phyloP scores from a whole-genome alignment of 805 yeast genomes.

The Tetrapisispora arboricola region DNA sequence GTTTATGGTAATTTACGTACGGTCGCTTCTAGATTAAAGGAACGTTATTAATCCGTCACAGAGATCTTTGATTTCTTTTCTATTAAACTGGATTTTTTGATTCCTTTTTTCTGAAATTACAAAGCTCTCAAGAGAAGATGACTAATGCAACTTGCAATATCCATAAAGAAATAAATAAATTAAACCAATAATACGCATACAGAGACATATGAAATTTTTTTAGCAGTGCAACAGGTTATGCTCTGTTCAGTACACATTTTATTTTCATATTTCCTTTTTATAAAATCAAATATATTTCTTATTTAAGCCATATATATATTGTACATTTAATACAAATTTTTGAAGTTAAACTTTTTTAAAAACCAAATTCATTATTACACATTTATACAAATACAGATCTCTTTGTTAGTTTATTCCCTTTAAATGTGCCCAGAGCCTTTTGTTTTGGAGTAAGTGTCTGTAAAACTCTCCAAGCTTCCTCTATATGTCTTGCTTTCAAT shows the following conservation, averaged over 20 bases:
- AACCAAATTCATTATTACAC: neutral
- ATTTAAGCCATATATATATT: neutral
- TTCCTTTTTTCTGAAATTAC: no score
- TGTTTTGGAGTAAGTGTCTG: conserved; percentile 50
- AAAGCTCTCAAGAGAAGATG: no score
- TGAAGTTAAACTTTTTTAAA: neutral
- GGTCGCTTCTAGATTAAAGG: conserved; percentile 94
- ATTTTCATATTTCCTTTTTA: neutral
- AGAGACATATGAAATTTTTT: neutral
- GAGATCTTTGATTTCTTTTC: no score
- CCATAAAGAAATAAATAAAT: no score
- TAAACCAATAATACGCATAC: neutral
- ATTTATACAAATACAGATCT: conserved; percentile 17
- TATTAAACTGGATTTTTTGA: no score
- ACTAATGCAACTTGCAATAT: no score
- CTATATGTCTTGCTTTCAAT: conserved; percentile 65
- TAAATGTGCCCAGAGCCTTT: conserved; percentile 57
- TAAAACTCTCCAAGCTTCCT: conserved; percentile 79
- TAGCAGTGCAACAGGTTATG: neutral
- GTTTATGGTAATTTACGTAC: conserved; percentile 95
- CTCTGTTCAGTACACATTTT: neutral
- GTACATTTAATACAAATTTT: neutral
- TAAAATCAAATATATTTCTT: neutral
- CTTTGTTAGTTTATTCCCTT: conserved; percentile 36
- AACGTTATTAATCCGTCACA: conserved; percentile 56